Evolutionary conservation across 176 grass and related monocot species (phyloP).

Genomic region (Alloteropsis semialata): DNA sequence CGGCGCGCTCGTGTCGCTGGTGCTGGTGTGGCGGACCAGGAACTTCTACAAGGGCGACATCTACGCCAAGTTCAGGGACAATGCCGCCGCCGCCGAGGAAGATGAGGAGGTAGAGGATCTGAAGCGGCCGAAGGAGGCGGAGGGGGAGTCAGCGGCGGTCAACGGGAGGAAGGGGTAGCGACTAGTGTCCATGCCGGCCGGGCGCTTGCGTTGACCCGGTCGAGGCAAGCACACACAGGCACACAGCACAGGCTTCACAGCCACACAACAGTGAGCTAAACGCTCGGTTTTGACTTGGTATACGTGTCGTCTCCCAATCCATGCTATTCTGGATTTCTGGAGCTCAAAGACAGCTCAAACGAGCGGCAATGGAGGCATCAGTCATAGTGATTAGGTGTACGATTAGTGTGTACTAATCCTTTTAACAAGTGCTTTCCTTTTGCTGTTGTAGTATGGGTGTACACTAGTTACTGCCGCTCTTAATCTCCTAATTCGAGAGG

Average conservation of each 20-base stretch:
- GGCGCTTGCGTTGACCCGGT: neutral
- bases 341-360: neutral
- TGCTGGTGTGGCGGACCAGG: constrained; percentile 60
- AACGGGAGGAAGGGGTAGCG: constrained; percentile 7
- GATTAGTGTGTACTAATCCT: neutral
- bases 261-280: neutral
- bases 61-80: constrained; percentile 53
- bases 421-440: neutral
- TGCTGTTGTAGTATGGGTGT: neutral
- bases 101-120: neutral
- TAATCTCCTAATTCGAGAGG: neutral
- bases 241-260: no score
- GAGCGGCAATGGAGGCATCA: neutral
- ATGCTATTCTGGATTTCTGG: neutral
- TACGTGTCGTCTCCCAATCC: neutral
- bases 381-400: neutral
- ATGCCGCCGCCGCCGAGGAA: no score
- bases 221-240: no score
- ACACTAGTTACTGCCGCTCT: neutral
- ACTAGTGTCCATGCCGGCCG: neutral
- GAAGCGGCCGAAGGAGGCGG: neutral
- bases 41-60: constrained; percentile 64
- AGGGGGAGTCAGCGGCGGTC: neutral
- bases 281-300: neutral
- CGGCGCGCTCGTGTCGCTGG: constrained; percentile 51